These are phyloP conservation scores for Bipolaris victoriae DNA, from an alignment of 2,329 filamentous ascomycete species.

Conservation along the genomic window DNA sequence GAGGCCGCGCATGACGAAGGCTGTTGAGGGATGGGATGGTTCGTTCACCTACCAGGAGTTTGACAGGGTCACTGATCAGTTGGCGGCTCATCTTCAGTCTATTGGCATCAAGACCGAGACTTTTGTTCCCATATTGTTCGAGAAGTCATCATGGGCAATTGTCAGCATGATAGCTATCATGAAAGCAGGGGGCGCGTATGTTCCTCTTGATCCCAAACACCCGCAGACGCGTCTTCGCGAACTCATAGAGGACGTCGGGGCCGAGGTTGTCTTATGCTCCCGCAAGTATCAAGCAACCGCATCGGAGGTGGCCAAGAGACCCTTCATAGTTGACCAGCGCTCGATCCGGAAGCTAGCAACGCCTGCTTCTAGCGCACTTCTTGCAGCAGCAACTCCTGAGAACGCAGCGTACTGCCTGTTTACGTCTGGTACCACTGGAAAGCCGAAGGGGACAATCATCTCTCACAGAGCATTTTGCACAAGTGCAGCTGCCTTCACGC, in stretches of 20 bases:
- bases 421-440: slow-evolving; percentile 51
- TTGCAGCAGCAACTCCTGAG: slow-evolving; percentile 49
- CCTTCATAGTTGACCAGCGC: slow-evolving; percentile 48
- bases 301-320: slow-evolving; percentile 30
- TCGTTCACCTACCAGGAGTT: slow-evolving; percentile 44
- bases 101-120: slow-evolving; percentile 37
- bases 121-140: slow-evolving; percentile 47
- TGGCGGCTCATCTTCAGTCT: slow-evolving; percentile 34
- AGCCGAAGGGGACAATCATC: slow-evolving; percentile 67
- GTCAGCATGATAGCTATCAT: slow-evolving; percentile 46
- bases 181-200: slow-evolving; percentile 48
- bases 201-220: slow-evolving; percentile 49
- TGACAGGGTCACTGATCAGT: slow-evolving; percentile 36
- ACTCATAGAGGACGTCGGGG: slow-evolving; percentile 42
- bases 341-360: slow-evolving; percentile 46
- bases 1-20: slow-evolving; percentile 37
- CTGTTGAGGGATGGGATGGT: slow-evolving; percentile 41
- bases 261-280: slow-evolving; percentile 39
- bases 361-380: slow-evolving; percentile 46
- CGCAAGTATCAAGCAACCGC: slow-evolving; percentile 26
- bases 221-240: slow-evolving; percentile 44
- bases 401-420: slow-evolving; percentile 67
- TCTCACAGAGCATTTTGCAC: slow-evolving; percentile 66
- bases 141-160: slow-evolving; percentile 43
- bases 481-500: slow-evolving; percentile 38